Evolutionary conservation across 495 filamentous ascomycete genomes (phyloP), one percentile per base, ranked within the genome.

Genomic region (Aspergillus ostianus): DNA sequence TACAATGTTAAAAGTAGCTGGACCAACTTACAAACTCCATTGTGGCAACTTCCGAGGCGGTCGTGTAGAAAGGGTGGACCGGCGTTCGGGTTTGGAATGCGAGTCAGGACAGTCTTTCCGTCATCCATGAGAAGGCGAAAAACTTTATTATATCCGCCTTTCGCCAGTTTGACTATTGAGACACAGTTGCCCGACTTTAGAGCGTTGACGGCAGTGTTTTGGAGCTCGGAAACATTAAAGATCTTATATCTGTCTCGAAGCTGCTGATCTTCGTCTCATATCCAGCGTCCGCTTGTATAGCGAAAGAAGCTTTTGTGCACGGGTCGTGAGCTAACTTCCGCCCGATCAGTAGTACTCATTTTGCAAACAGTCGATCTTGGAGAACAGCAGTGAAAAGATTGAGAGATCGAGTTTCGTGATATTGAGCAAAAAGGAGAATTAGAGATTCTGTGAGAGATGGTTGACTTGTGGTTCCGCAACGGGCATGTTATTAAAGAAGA

Each of bases 31-130:
- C 64, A 61, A 74, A 71, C 27, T 68, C 62, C 57, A 74, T 67
- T 9, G 76, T 78, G 10, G 76, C 76, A 53, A 75, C 70, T 61
- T 77, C 73, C 20, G 73, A 77, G 6, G 74, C 73, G 20, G 68
- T 67, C 10, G 69, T 64, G 44, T 70, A 67, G 44, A 68, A 65
- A 18, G n/a, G 60, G 32, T 10, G 67, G 71, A 7, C 66, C 66
- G 7, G 72, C 67, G 51, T 67, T 68, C 54, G 65, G 65, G 44
- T 72, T 73, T 18, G 70, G 70, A 27, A 76, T 59, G 30, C 69
- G 61, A 19, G 68, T 69, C 47, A 76, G 44, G 10, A 74, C 41
- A 36, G 60, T 46, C 46, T 66, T 57, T 7, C 67, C 69, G 58
- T 73, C 67, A 57, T 61, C 46, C 65, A 72, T 72, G 18, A 59